These are phyloP conservation scores for Raphanus hybrid DNA, from an alignment of 441 rosid species.

Conservation along the genomic window DNA sequence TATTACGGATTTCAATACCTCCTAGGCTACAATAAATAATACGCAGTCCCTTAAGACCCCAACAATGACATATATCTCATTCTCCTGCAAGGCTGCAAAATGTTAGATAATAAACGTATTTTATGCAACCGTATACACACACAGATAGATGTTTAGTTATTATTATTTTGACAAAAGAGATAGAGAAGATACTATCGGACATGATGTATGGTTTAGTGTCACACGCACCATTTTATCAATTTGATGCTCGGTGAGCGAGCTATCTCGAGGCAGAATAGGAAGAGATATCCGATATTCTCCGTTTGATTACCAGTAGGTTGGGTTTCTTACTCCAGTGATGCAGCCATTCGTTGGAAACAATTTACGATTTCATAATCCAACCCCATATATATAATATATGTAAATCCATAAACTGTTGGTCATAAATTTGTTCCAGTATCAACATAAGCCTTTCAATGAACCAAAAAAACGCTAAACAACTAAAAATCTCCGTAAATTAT, in stretches of 20 bases:
- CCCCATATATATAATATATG: background rate
- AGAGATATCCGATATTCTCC: too few relatives aligned
- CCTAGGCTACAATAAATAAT: background rate
- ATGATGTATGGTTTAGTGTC: too few relatives aligned
- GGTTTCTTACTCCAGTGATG: too few relatives aligned
- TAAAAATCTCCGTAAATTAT: too few relatives aligned
- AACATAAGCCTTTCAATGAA: too few relatives aligned
- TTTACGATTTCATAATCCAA: background rate
- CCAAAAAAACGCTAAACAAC: background rate
- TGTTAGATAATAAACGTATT: constrained; percentile 2
- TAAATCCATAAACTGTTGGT: background rate
- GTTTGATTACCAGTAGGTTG: too few relatives aligned
- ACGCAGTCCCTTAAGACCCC: background rate
- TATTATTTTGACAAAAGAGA: too few relatives aligned
- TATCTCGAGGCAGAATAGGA: too few relatives aligned
- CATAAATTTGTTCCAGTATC: background rate
- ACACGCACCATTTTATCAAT: too few relatives aligned
- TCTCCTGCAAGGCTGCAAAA: constrained; percentile 3
- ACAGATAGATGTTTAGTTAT: too few relatives aligned
- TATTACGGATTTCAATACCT: background rate
- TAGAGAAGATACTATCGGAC: too few relatives aligned
- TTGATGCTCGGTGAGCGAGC: too few relatives aligned
- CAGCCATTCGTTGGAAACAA: background rate
- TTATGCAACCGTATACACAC: background rate
- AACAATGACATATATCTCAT: constrained; percentile 21